These are phyloP conservation scores for Caulochytrium protostelioides DNA, from an alignment of 371 early-diverging fungal species.

Conservation along the genomic window DNA sequence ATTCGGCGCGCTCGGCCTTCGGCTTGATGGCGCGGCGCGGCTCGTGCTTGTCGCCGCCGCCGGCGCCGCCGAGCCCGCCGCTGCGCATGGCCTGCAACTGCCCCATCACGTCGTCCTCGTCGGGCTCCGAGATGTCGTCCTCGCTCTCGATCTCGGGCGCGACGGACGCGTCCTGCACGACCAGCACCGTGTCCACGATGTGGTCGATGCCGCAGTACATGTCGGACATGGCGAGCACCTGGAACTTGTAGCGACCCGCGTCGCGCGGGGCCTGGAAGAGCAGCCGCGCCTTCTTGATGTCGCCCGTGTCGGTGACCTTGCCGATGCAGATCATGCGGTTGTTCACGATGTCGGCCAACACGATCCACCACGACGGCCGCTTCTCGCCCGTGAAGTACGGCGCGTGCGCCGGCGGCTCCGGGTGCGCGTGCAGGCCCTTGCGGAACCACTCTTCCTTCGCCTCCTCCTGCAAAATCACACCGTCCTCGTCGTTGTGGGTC, in stretches of 20 bases:
- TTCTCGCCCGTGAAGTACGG: slow-evolving; percentile 34
- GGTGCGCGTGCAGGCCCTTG: slow-evolving; percentile 4
- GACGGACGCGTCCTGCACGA: slow-evolving; percentile 14
- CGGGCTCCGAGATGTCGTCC: slow-evolving; percentile 88
- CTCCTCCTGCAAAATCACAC: slow-evolving; percentile 10
- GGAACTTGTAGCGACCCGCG: slow-evolving; percentile 59
- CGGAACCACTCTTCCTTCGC: slow-evolving; percentile 9
- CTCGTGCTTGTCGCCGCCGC: slow-evolving; percentile 6
- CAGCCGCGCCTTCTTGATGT: slow-evolving; percentile 43
- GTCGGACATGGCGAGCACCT: slow-evolving; percentile 67
- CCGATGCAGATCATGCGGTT: slow-evolving; percentile 61
- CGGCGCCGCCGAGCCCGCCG: neutral
- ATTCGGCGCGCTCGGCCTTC: neutral
- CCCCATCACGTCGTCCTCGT: slow-evolving; percentile 43
- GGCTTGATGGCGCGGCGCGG: neutral
- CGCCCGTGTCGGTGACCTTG: slow-evolving; percentile 49
- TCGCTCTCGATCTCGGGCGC: slow-evolving; percentile 53
- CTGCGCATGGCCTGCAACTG: neutral
- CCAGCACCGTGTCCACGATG: slow-evolving; percentile 45
- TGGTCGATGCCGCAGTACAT: slow-evolving; percentile 63
- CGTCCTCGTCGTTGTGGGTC: slow-evolving; percentile 4
- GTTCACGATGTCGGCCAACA: slow-evolving; percentile 59
- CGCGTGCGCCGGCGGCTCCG: slow-evolving; percentile 10
- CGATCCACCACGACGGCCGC: slow-evolving; percentile 80
- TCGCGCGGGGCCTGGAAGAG: slow-evolving; percentile 88